phyloP scores from a whole-genome alignment of 768 basidiomycete genomes.

The Sporobolomyces phaffii region DNA sequence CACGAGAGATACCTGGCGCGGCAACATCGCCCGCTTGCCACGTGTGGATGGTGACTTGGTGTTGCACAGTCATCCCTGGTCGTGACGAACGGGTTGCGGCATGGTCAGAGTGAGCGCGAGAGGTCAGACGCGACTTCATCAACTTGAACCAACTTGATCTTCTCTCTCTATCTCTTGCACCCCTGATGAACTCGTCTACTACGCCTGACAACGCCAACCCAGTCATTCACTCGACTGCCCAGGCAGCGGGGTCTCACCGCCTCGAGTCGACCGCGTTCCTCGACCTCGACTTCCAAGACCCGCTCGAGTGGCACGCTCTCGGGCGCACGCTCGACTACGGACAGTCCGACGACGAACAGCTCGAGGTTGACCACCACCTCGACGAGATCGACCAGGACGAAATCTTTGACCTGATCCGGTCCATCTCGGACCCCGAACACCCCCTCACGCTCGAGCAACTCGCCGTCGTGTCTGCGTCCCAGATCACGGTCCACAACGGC shows the following conservation, averaged over 20 bases:
- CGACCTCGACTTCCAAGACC: conserved; percentile 47
- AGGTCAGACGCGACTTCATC: background rate
- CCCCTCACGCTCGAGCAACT: conserved; percentile 86
- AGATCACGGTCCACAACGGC: conserved; percentile 57
- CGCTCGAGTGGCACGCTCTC: conserved; percentile 41
- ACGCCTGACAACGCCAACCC: conserved; percentile 83
- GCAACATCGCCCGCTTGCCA: no score
- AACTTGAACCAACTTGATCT: background rate
- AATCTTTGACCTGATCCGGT: conserved; percentile 85
- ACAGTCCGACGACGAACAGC: background rate
- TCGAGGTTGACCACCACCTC: conserved; percentile 38
- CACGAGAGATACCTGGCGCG: no score
- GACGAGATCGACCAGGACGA: conserved; percentile 84
- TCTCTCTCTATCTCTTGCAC: background rate
- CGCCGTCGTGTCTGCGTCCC: conserved; percentile 83
- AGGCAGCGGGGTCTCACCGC: conserved; percentile 48
- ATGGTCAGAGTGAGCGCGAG: no score
- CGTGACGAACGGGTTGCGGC: no score
- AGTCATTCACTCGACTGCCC: conserved; percentile 57
- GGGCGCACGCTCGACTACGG: conserved; percentile 3
- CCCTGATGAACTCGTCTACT: conserved; percentile 24
- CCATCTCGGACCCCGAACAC: conserved; percentile 92
- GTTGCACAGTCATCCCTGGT: no score
- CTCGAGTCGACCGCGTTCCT: conserved; percentile 37
- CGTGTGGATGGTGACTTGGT: no score